Evolutionary conservation across 306 rosid species (phyloP).

Genomic region (Lablab purpureus): DNA sequence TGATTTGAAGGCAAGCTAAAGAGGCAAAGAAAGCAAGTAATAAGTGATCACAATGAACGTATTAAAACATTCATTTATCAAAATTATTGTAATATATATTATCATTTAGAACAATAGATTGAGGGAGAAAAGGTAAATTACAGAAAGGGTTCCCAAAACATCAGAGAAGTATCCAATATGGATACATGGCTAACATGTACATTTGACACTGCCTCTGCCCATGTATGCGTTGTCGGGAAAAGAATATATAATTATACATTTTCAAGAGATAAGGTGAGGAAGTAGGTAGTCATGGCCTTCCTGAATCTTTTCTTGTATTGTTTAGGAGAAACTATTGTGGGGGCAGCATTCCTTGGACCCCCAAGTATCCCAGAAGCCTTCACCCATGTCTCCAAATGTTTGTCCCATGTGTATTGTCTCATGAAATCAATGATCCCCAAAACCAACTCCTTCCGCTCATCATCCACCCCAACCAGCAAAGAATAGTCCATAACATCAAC

Average conservation of each 20-base stretch:
- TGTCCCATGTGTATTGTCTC: constrained; percentile 99
- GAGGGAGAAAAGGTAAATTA: not conserved
- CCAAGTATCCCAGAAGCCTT: constrained; percentile 95
- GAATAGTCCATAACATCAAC: constrained; percentile 99
- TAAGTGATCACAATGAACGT: not conserved
- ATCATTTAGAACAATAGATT: not conserved
- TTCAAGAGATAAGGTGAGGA: constrained; percentile 84
- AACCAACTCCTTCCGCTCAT: constrained; percentile 86
- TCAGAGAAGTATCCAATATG: constrained; percentile 19
- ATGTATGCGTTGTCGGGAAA: constrained; percentile 38
- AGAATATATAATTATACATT: constrained; percentile 38
- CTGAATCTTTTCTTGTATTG: constrained; percentile 97
- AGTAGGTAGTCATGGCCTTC: constrained; percentile 96
- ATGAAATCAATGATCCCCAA: constrained; percentile 94
- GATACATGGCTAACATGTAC: constrained; percentile 9
- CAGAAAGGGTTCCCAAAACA: not conserved
- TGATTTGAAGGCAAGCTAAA: not conserved
- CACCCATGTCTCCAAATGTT: constrained; percentile 98
- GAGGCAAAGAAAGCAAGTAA: not conserved
- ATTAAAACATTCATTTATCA: not conserved
- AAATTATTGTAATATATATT: constrained; percentile 26
- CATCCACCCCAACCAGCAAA: constrained; percentile 93
- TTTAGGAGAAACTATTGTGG: constrained; percentile 88
- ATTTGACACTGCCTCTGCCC: not conserved
- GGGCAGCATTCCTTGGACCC: constrained; percentile 86